Evolutionary conservation across 441 rosid genomes (phyloP).

Genomic region (Euphorbia schlechtendalii): DNA sequence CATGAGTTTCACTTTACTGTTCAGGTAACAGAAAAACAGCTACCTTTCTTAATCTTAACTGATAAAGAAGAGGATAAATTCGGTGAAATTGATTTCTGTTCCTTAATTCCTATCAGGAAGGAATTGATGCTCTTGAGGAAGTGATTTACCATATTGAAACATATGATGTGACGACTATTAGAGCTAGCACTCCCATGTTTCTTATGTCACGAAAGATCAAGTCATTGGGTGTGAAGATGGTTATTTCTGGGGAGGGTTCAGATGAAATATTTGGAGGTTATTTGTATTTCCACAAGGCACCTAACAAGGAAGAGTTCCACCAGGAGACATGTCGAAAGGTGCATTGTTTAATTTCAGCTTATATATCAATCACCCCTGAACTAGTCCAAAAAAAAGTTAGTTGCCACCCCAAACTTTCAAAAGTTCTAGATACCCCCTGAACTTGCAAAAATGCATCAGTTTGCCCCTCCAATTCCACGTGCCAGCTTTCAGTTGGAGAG

Average conservation of each 20-base stretch:
- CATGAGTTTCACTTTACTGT: conserved; percentile 95
- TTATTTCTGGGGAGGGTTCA: conserved; percentile 97
- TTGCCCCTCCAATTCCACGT: too few species aligned
- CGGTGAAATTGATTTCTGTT: neutral
- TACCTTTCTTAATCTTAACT: neutral
- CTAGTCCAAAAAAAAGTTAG: too few species aligned
- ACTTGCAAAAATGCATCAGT: too few species aligned
- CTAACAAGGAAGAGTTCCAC: conserved; percentile 90
- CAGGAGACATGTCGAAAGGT: conserved; percentile 97
- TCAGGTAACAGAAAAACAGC: conserved; percentile 42
- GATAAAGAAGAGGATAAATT: conserved; percentile 7
- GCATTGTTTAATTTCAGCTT: too few species aligned
- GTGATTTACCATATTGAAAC: conserved; percentile 95
- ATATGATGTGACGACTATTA: conserved; percentile 91
- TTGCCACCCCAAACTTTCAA: too few species aligned
- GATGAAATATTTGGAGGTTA: conserved; percentile 99
- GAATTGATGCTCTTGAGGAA: conserved; percentile 94
- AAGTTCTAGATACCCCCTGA: too few species aligned
- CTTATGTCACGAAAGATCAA: conserved; percentile 97
- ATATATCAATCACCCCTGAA: too few species aligned
- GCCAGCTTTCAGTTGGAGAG: too few species aligned
- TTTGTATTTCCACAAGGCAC: conserved; percentile 97
- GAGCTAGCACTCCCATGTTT: conserved; percentile 99
- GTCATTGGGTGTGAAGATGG: conserved; percentile 99
- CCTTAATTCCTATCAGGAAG: conserved; percentile 54